These are phyloP conservation scores for Exserohilum rostratum DNA, from an alignment of 2,329 filamentous ascomycete genomes.

Conservation along the genomic window DNA sequence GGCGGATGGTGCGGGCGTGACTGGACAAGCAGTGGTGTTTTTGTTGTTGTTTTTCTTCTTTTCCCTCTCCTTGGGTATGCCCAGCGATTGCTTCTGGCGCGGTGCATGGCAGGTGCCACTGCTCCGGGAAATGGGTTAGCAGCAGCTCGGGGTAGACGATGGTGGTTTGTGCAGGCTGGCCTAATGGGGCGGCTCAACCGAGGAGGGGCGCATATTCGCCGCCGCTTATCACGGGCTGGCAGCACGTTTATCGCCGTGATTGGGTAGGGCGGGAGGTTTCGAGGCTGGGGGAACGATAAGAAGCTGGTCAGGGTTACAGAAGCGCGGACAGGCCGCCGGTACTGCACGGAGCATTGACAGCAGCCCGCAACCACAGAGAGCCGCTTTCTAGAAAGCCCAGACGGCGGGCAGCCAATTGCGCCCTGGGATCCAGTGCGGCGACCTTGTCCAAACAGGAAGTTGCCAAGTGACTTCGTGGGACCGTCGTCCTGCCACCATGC, in stretches of 20 bases:
- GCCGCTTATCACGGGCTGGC: slow-evolving; percentile 43
- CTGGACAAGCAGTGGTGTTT: too few species aligned
- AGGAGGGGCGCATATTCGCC: slow-evolving; percentile 43
- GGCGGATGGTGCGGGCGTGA: too few species aligned
- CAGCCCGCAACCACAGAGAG: slow-evolving; percentile 18
- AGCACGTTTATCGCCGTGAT: slow-evolving; percentile 25
- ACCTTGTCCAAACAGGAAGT: slow-evolving; percentile 44
- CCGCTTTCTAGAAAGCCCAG: slow-evolving; percentile 33
- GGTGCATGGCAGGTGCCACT: slow-evolving; percentile 3
- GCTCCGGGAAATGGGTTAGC: slow-evolving; percentile 1
- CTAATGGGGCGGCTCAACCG: slow-evolving; percentile 42
- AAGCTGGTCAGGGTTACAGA: slow-evolving; percentile 30
- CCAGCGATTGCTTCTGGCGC: background rate
- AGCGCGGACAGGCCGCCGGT: slow-evolving; percentile 25
- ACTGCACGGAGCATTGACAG: slow-evolving; percentile 16
- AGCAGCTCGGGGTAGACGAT: slow-evolving; percentile 34
- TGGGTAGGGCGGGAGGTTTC: slow-evolving; percentile 24
- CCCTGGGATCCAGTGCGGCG: slow-evolving; percentile 13
- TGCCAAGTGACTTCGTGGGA: slow-evolving; percentile 37
- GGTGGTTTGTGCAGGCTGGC: slow-evolving; percentile 32
- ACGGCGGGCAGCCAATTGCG: slow-evolving; percentile 41
- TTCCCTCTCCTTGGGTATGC: background rate
- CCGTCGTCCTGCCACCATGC: slow-evolving; percentile 25
- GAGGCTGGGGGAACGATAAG: slow-evolving; percentile 41
- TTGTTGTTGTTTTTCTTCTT: background rate